A percentile compares a stretch with the other conserved stretches of the same genome.
phyloP scores from a whole-genome alignment of 176 grass and related monocot species.

The Oryza rufipogon region DNA sequence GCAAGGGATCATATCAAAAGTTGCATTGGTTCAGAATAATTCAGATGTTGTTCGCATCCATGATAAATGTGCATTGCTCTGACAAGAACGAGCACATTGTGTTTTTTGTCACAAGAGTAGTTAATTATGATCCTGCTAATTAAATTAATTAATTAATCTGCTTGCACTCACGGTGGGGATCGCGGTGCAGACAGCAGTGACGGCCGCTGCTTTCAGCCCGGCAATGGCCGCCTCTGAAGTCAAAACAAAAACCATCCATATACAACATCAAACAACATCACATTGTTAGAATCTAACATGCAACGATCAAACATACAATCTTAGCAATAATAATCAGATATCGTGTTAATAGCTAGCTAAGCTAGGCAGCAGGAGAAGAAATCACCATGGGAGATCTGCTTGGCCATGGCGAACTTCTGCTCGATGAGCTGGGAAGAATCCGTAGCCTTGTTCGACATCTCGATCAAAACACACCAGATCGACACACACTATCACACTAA shows the following conservation, averaged over 20 bases:
- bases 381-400: neutral
- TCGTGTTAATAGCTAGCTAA: neutral
- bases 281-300: neutral
- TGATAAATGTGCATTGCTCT: neutral
- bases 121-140: neutral
- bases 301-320: neutral
- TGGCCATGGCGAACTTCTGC: constrained; percentile 12
- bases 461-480: neutral
- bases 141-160: too few species aligned
- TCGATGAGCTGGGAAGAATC: neutral
- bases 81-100: neutral
- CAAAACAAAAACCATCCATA: too few species aligned
- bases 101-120: neutral
- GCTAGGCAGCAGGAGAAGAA: neutral
- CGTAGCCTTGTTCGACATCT: neutral
- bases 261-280: neutral
- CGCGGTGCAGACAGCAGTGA: neutral
- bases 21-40: neutral
- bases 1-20: neutral
- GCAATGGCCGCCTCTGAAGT: constrained; percentile 2
- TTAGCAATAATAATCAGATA: neutral
- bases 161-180: constrained; percentile 21
- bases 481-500: neutral
- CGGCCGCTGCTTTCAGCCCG: neutral
- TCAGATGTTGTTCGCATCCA: neutral